phyloP scores from a whole-genome alignment of 2,329 filamentous ascomycete genomes.

The Alternaria ethzedia region DNA sequence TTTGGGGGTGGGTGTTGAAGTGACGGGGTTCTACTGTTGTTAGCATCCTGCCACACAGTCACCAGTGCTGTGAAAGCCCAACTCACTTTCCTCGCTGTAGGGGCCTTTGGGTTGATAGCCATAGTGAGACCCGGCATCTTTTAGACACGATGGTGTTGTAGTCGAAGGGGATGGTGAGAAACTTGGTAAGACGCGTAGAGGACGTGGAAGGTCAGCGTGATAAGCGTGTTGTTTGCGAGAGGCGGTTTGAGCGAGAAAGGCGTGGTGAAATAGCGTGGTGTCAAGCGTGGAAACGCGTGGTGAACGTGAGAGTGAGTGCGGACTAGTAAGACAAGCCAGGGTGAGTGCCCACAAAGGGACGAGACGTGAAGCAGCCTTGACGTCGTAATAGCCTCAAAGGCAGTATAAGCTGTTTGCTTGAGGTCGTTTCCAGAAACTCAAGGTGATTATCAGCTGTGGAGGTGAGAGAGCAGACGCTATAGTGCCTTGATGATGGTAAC shows the following conservation, averaged over 20 bases:
- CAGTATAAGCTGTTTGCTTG: not conserved
- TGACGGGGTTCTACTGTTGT: not conserved
- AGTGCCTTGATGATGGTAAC: not conserved
- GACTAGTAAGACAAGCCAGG: not conserved
- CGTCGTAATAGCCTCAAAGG: not conserved
- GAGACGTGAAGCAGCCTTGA: not conserved
- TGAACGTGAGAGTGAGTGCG: not conserved
- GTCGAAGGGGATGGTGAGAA: not conserved
- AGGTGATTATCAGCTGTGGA: not conserved
- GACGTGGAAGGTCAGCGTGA: not conserved
- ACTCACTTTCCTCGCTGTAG: conserved; percentile 16
- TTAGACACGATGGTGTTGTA: not conserved
- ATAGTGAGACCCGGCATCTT: not conserved
- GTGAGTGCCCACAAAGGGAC: not conserved
- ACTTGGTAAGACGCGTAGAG: not conserved
- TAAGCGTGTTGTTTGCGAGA: not conserved
- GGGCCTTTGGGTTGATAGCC: conserved; percentile 2
- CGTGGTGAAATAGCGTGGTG: not conserved
- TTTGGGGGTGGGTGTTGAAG: not conserved
- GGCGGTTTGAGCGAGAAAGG: not conserved
- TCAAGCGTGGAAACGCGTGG: not conserved
- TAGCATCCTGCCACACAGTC: not conserved
- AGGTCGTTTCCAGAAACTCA: accelerated
- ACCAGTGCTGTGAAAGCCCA: accelerated
- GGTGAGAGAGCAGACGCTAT: not conserved